Evolutionary conservation across 768 basidiomycete genomes (phyloP), one percentile per base, ranked within the genome.

Genomic region (Galerina marginata): DNA sequence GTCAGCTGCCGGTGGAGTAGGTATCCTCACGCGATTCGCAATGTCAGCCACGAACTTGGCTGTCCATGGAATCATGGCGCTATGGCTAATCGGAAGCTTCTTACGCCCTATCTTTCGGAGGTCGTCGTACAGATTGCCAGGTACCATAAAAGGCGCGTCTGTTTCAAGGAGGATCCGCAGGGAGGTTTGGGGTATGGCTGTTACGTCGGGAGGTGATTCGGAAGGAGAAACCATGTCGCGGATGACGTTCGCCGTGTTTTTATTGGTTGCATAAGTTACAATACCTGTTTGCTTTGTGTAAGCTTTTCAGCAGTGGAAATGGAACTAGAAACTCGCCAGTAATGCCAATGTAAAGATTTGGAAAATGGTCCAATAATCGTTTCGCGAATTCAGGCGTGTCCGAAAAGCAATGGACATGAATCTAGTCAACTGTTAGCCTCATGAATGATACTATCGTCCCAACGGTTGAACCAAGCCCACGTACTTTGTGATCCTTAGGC

Each of bases 371-470:
- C 1, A 95, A 78, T 14, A 96, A 78, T 3, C 88, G 81, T 40
- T 78, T 78, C 0, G 89, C 93, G 64, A 94, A 89, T 16, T 79
- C 86, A 0, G 91, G 91, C 0, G 88, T 79, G 70, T 95, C 93
- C 1, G 93, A 94, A 72, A 91, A 95, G 69, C 93, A 96, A 64
- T 95, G 94, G 4, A 96, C 80, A 67, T 95, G 93, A 29, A 95
- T 88, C 88, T 92, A 60, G 4, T 10, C 23, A 10, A 42, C 10
- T 11, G n/a, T 44, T 15, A 57, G 49, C 6, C 7, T 3, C 29
- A 4, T 33, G 29, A 20, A 1, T 20, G 20, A n/a, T 20, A 20
- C 2, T 33, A 33, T 33, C 7, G 5, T 33, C 48, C 54, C 25
- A 42, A 12, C 4, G 42, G 37, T 23, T 29, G 20, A 20, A 44